These are phyloP conservation scores for Vigna unguiculata DNA, from an alignment of 306 rosid genomes.

Conservation along the genomic window DNA sequence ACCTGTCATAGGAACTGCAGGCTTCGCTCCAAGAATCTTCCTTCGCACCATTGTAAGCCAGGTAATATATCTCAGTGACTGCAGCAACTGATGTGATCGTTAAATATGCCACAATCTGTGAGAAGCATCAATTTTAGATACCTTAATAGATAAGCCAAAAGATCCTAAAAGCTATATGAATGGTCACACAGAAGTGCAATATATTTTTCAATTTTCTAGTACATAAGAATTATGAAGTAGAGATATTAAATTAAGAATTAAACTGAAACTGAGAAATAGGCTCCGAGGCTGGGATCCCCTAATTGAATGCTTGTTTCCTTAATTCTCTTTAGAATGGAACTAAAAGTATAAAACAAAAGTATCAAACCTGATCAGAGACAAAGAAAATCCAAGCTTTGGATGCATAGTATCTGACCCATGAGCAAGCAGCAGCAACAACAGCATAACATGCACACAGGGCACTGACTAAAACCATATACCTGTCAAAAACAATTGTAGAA, in stretches of 20 bases:
- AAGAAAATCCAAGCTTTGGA: constrained; percentile 86
- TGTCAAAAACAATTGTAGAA: constrained; percentile 32
- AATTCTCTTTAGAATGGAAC: neutral
- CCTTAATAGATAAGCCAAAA: neutral
- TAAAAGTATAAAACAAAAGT: neutral
- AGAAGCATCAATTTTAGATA: neutral
- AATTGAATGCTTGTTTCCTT: neutral
- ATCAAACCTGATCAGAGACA: constrained; percentile 83
- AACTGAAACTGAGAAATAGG: too few species aligned
- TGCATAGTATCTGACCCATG: constrained; percentile 59
- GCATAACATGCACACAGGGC: constrained; percentile 70
- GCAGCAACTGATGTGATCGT: constrained; percentile 73
- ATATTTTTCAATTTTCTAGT: neutral
- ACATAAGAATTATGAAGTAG: too few species aligned
- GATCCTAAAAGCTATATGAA: neutral
- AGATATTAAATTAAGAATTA: too few species aligned
- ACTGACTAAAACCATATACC: constrained; percentile 85
- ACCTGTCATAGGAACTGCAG: constrained; percentile 70
- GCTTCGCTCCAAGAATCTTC: constrained; percentile 94
- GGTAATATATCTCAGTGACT: constrained; percentile 67
- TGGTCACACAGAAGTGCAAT: neutral
- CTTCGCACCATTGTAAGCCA: constrained; percentile 71
- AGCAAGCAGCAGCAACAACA: constrained; percentile 59
- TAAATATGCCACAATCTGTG: constrained; percentile 76
- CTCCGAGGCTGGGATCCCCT: too few species aligned